These are phyloP conservation scores for Fagopyrum tataricum DNA, from an alignment of 148 eudicot genomes.

Conservation along the genomic window DNA sequence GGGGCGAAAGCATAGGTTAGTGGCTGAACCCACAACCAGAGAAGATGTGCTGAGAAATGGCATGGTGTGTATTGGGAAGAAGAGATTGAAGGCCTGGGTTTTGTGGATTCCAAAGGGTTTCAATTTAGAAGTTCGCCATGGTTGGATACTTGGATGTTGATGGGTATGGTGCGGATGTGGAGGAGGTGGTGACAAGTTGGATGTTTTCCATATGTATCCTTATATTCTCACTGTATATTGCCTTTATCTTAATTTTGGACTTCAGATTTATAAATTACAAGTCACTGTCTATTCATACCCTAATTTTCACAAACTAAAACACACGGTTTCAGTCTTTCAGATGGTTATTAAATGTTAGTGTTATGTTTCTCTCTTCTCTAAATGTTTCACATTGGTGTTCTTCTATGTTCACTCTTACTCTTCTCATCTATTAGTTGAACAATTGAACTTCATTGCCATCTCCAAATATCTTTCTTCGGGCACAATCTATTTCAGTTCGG, in stretches of 20 bases:
- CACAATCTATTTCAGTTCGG: no score
- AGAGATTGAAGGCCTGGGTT: neutral
- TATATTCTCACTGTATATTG: neutral
- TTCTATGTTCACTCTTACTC: no score
- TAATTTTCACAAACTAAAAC: no score
- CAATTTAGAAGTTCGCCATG: neutral
- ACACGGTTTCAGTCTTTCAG: no score
- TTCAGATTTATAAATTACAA: no score
- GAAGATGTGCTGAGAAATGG: constrained; percentile 39
- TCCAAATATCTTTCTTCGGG: no score
- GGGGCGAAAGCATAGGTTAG: constrained; percentile 29
- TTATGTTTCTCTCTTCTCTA: no score
- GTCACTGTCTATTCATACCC: no score
- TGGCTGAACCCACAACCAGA: constrained; percentile 34
- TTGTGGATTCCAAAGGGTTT: neutral
- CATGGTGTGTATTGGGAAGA: constrained; percentile 18
- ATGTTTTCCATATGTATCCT: neutral
- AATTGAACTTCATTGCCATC: no score
- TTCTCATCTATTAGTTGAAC: no score
- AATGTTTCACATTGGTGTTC: no score
- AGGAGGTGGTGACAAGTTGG: neutral
- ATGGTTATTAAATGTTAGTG: no score
- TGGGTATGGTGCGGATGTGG: constrained; percentile 1
- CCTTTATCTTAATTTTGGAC: neutral
- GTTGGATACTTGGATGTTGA: neutral